phyloP scores from a whole-genome alignment of 192 early-diverging fungal species.

The Entophlyctis luteolus region DNA sequence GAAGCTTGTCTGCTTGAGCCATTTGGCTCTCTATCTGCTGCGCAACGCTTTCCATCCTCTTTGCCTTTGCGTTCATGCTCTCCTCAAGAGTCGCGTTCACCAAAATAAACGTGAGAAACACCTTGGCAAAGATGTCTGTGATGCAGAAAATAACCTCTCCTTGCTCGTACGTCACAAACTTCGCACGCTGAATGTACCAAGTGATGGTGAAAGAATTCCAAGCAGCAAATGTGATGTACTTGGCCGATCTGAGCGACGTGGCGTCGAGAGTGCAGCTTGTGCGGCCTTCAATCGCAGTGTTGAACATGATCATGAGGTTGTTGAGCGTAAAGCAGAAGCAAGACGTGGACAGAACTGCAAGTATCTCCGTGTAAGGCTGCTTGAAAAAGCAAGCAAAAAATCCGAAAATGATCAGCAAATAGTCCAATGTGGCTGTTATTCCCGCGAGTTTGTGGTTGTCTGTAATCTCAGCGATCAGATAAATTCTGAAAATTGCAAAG shows the following conservation, averaged over 20 bases:
- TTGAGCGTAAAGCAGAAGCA: constrained; percentile 25
- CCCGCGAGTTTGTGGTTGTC: constrained; percentile 15
- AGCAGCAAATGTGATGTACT: constrained; percentile 1
- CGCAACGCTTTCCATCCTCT: constrained; percentile 26
- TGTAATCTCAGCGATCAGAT: constrained; percentile 38
- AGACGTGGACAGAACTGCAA: neutral
- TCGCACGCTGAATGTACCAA: constrained; percentile 8
- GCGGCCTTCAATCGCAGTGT: constrained; percentile 21
- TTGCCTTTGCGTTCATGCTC: constrained; percentile 32
- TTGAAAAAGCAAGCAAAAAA: constrained; percentile 26
- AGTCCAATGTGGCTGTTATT: constrained; percentile 18
- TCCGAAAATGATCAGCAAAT: constrained; percentile 28
- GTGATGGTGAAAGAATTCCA: constrained; percentile 13
- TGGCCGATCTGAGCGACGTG: neutral
- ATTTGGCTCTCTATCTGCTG: constrained; percentile 29
- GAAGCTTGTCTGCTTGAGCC: constrained; percentile 26
- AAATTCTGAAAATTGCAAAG: constrained; percentile 20
- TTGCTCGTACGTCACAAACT: constrained; percentile 18
- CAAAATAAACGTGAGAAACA: constrained; percentile 39
- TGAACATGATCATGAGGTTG: constrained; percentile 23
- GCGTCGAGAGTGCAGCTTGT: constrained; percentile 26
- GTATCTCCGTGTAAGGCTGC: constrained; percentile 27
- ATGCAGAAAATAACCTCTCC: constrained; percentile 31
- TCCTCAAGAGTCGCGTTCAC: constrained; percentile 43
- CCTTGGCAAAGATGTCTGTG: constrained; percentile 37